Evolutionary conservation across 495 filamentous ascomycete genomes (phyloP).

Genomic region (Neurospora discreta): DNA sequence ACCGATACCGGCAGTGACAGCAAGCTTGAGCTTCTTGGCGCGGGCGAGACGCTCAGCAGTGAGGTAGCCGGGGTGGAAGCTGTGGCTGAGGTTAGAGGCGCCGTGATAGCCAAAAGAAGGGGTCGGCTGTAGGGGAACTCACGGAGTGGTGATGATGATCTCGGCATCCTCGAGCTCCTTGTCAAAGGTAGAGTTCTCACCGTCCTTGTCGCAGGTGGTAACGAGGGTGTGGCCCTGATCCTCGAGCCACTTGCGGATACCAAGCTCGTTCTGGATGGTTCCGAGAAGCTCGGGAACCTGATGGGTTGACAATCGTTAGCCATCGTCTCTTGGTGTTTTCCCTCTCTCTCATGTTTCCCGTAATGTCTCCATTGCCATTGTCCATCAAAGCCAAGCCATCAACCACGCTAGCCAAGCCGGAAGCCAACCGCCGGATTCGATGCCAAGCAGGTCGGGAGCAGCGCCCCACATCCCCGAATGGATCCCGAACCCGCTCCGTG

Average conservation of each 20-base stretch:
- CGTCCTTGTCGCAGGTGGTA: constrained; percentile 93
- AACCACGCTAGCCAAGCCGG: neutral
- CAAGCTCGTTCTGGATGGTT: constrained; percentile 96
- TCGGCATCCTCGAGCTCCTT: constrained; percentile 92
- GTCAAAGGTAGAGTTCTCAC: constrained; percentile 87
- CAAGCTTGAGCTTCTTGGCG: constrained; percentile 97
- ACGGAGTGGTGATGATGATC: constrained; percentile 98
- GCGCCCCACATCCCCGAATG: neutral
- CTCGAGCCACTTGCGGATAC: constrained; percentile 92
- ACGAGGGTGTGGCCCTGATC: constrained; percentile 89
- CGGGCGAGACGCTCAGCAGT: constrained; percentile 92
- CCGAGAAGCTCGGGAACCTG: constrained; percentile 80
- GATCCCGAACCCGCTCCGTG: neutral
- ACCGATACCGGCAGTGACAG: constrained; percentile 92
- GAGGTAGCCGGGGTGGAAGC: constrained; percentile 98
- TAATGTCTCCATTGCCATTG: neutral
- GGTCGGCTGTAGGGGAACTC: constrained; percentile 24
- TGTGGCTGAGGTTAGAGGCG: constrained; percentile 21
- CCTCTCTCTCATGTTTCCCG: no score
- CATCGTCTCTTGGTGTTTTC: neutral
- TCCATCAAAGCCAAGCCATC: neutral
- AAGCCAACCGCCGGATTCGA: neutral
- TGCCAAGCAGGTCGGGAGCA: neutral
- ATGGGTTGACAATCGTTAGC: neutral
- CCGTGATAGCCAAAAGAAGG: constrained; percentile 5